These are phyloP conservation scores for Petunia hybrid DNA, from an alignment of 305 asterid species.

Conservation along the genomic window DNA sequence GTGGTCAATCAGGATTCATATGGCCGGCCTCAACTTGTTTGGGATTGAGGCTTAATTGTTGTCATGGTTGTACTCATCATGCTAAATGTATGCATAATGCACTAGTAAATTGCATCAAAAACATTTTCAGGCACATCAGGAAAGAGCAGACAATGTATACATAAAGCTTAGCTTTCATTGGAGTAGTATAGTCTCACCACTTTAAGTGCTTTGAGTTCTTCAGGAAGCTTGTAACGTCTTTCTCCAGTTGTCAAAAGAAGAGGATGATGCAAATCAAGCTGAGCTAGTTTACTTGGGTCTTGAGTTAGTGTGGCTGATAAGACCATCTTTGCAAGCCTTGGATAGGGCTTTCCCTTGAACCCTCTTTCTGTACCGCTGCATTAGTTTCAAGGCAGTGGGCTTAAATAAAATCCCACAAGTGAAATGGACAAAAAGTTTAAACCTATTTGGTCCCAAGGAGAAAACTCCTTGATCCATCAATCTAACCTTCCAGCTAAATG, in stretches of 20 bases:
- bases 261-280: conserved; percentile 89
- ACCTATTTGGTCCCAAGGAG: neutral
- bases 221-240: conserved; percentile 80
- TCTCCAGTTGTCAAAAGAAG: conserved; percentile 77
- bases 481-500: neutral
- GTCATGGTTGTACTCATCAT: neutral
- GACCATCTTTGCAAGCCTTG: conserved; percentile 87
- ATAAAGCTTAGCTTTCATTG: neutral
- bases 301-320: conserved; percentile 93
- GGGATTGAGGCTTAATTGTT: too few species aligned
- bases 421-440: conserved; percentile 1
- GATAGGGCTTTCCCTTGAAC: conserved; percentile 68
- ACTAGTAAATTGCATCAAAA: neutral
- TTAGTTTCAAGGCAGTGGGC: conserved; percentile 28
- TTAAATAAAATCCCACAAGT: neutral
- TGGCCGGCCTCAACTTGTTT: too few species aligned
- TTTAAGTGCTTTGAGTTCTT: conserved; percentile 73
- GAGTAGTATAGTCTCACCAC: conserved; percentile 54
- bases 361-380: conserved; percentile 92
- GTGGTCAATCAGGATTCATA: too few species aligned
- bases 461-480: conserved; percentile 19
- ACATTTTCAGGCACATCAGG: conserved; percentile 14
- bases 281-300: conserved; percentile 91
- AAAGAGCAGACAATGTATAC: conserved; percentile 12
- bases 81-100: neutral